Conservation (phyloP, 768 basidiomycete genomes). For the Exidia glandulosa region DNA sequence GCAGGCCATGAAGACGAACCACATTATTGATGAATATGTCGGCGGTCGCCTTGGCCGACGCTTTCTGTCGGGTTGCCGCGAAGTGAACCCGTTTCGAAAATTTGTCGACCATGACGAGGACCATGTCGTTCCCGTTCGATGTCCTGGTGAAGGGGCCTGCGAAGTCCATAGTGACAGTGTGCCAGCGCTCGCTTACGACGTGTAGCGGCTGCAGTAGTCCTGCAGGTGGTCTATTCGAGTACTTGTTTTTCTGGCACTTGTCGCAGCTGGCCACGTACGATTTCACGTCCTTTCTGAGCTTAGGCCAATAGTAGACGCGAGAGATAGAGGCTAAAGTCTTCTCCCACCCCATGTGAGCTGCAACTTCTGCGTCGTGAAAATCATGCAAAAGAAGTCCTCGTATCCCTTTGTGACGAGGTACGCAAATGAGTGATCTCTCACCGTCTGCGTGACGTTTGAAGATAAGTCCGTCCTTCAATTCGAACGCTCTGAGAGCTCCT, state of each 20-base stretch:
- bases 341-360: conserved; percentile 11
- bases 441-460: background rate
- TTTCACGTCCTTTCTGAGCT: conserved; percentile 20
- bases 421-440: background rate
- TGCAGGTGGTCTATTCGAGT: background rate
- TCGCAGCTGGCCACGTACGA: conserved; percentile 22
- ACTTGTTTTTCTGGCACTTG: conserved; percentile 25
- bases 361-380: conserved; percentile 6
- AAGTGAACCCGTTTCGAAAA: background rate
- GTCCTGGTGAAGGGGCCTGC: background rate
- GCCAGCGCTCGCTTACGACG: background rate
- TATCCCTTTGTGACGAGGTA: background rate
- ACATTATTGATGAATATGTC: conserved; percentile 12
- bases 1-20: conserved; percentile 20
- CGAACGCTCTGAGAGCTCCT: background rate
- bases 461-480: background rate
- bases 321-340: conserved; percentile 12
- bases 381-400: background rate
- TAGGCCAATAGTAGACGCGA: conserved; percentile 10
- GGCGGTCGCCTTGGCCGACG: conserved; percentile 5
- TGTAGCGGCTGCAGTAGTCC: background rate
- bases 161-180: background rate
- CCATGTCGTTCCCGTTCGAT: background rate
- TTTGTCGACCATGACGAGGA: background rate
- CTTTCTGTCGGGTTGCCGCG: background rate